These are phyloP conservation scores for Lachancea waltii DNA, from an alignment of 805 yeast species.

Conservation along the genomic window DNA sequence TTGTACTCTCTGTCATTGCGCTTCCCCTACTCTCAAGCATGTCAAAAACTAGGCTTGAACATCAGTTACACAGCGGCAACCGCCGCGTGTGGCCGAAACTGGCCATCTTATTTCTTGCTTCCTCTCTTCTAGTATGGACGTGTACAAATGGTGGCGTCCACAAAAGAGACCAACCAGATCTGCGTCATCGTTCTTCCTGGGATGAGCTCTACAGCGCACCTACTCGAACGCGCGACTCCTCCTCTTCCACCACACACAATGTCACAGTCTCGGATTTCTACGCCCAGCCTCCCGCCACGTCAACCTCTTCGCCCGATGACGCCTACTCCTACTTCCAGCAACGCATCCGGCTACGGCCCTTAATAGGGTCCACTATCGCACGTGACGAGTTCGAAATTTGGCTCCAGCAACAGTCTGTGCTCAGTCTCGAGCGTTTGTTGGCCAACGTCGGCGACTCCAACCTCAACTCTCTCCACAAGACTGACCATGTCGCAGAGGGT, in stretches of 20 bases:
- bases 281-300: neutral
- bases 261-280: slow-evolving; percentile 7
- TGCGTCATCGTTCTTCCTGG: neutral
- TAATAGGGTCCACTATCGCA: slow-evolving; percentile 6
- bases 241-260: slow-evolving; percentile 2
- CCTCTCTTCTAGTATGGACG: slow-evolving; percentile 4
- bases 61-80: too few species aligned
- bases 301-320: slow-evolving; percentile 5
- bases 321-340: slow-evolving; percentile 5
- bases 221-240: too few species aligned
- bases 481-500: slow-evolving; percentile 48
- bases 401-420: slow-evolving; percentile 6
- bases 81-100: too few species aligned
- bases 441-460: slow-evolving; percentile 43
- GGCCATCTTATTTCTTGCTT: too few species aligned
- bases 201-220: too few species aligned
- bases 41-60: too few species aligned
- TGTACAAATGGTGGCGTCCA: too few species aligned
- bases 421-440: slow-evolving; percentile 38
- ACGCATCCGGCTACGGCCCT: slow-evolving; percentile 7
- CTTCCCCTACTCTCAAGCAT: too few species aligned
- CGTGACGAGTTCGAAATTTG: slow-evolving; percentile 11
- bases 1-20: too few species aligned
- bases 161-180: neutral
- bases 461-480: slow-evolving; percentile 20